Percentiles rank a stretch among this genome's conserved stretches.
phyloP scores from a whole-genome alignment of 768 basidiomycete species.

The Collybiopsis confluens region DNA sequence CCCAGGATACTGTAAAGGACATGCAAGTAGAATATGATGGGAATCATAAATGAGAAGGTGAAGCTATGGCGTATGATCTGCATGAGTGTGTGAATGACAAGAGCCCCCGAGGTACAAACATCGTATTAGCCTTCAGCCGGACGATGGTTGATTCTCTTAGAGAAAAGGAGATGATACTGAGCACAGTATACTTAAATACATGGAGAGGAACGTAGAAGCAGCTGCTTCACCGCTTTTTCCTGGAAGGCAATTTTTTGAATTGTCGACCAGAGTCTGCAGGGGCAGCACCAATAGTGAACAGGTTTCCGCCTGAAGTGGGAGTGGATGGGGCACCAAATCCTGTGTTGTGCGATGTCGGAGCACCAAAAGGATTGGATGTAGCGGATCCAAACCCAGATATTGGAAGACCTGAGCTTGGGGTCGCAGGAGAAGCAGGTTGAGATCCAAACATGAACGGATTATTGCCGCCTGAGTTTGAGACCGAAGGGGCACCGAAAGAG shows the following conservation, averaged over 20 bases:
- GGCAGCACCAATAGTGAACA: slow-evolving; percentile 62
- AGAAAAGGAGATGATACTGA: neutral
- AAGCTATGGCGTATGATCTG: neutral
- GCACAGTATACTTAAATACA: neutral
- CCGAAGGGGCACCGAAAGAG: slow-evolving; percentile 37
- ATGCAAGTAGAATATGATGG: neutral
- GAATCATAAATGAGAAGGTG: neutral
- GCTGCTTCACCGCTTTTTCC: slow-evolving; percentile 20
- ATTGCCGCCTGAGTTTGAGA: slow-evolving; percentile 25
- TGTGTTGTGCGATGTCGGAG: slow-evolving; percentile 29
- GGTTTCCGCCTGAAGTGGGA: slow-evolving; percentile 29
- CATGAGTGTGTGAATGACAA: too few relatives aligned
- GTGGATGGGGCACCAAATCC: slow-evolving; percentile 14
- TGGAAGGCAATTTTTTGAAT: slow-evolving; percentile 55
- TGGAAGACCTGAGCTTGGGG: slow-evolving; percentile 32
- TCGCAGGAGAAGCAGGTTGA: slow-evolving; percentile 58
- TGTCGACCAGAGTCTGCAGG: slow-evolving; percentile 36
- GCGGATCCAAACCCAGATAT: slow-evolving; percentile 31
- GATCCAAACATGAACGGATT: slow-evolving; percentile 49
- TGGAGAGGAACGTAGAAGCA: neutral
- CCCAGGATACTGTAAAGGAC: neutral
- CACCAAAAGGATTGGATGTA: slow-evolving; percentile 43
- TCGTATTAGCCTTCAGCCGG: slow-evolving; percentile 4
- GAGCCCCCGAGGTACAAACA: too few relatives aligned
- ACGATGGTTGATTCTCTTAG: neutral